Evolutionary conservation across 805 yeast species (phyloP).

Genomic region (Sugiyamaella smithiae): DNA sequence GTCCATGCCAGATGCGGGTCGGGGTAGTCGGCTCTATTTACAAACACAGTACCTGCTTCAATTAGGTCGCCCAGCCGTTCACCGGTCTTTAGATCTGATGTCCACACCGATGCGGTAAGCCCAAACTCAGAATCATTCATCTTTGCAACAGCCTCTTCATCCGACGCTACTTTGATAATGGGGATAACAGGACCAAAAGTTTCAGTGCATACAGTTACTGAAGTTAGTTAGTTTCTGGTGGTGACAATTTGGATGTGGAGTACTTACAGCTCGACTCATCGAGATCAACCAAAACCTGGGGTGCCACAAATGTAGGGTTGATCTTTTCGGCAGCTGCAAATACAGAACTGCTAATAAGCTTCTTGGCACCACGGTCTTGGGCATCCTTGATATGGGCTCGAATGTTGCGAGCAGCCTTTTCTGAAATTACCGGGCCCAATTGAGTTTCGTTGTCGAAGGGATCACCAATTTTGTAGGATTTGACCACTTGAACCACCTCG

Average conservation of each 20-base stretch:
- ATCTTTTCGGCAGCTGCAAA: slow-evolving; percentile 69
- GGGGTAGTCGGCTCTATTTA: slow-evolving; percentile 64
- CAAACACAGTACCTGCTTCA: slow-evolving; percentile 63
- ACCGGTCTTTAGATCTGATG: slow-evolving; percentile 64
- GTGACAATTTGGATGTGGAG: too few relatives aligned
- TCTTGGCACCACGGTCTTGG: slow-evolving; percentile 51
- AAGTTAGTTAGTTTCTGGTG: too few relatives aligned
- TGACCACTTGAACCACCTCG: slow-evolving; percentile 52
- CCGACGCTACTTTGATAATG: slow-evolving; percentile 64
- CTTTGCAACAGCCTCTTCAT: slow-evolving; percentile 68
- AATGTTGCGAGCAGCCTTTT: slow-evolving; percentile 47
- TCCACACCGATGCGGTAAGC: slow-evolving; percentile 85
- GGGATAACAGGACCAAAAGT: slow-evolving; percentile 89
- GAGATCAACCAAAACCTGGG: slow-evolving; percentile 79
- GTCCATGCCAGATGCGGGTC: slow-evolving; percentile 69
- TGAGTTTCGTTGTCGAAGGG: slow-evolving; percentile 69
- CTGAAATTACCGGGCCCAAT: slow-evolving; percentile 64
- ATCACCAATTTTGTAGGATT: slow-evolving; percentile 63
- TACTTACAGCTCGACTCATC: slow-evolving; percentile 48
- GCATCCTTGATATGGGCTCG: slow-evolving; percentile 48
- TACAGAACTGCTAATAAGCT: slow-evolving; percentile 48
- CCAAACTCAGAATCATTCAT: slow-evolving; percentile 82
- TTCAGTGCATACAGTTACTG: slow-evolving; percentile 67
- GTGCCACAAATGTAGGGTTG: slow-evolving; percentile 70
- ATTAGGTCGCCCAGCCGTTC: slow-evolving; percentile 57